These are phyloP conservation scores for Metarhizium album DNA, from an alignment of 2,329 filamentous ascomycete species.

Conservation along the genomic window DNA sequence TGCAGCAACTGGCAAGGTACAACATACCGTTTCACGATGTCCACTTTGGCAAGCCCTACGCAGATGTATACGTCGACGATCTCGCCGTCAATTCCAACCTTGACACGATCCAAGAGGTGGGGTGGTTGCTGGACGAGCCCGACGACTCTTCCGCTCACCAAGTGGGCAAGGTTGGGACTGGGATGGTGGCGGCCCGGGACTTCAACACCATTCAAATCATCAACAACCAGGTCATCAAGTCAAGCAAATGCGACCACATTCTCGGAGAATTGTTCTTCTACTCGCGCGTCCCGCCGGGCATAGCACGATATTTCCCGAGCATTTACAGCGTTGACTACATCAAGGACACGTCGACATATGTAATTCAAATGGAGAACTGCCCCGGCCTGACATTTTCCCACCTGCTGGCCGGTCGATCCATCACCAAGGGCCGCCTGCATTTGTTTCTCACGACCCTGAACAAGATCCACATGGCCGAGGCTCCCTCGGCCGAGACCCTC, in stretches of 20 bases:
- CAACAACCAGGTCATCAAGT: constrained; percentile 20
- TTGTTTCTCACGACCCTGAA: constrained; percentile 15
- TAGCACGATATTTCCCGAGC: constrained; percentile 11
- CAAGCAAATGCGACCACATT: constrained; percentile 19
- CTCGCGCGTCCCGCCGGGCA: constrained; percentile 12
- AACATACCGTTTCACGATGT: constrained; percentile 19
- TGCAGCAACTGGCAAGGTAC: constrained; percentile 16
- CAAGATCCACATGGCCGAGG: constrained; percentile 4
- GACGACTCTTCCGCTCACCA: too few species aligned
- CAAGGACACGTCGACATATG: constrained; percentile 15
- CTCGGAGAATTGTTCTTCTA: constrained; percentile 23
- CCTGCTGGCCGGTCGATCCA: constrained; percentile 19
- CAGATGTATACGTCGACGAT: constrained; percentile 20
- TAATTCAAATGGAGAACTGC: constrained; percentile 19
- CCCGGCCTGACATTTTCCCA: constrained; percentile 18
- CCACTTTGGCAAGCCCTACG: constrained; percentile 20
- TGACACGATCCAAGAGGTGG: too few species aligned
- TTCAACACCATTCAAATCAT: constrained; percentile 22
- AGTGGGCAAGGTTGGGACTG: constrained; percentile 3
- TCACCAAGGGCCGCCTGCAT: constrained; percentile 18
- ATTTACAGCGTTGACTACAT: constrained; percentile 18
- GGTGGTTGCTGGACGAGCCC: too few species aligned
- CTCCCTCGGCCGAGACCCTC: too few species aligned
- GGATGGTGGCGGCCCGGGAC: constrained; percentile 19
- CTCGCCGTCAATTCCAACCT: neutral